Evolutionary conservation across 257 asterid species (phyloP), one percentile per base, ranked within the genome.

Genomic region (Jasminum sambac): DNA sequence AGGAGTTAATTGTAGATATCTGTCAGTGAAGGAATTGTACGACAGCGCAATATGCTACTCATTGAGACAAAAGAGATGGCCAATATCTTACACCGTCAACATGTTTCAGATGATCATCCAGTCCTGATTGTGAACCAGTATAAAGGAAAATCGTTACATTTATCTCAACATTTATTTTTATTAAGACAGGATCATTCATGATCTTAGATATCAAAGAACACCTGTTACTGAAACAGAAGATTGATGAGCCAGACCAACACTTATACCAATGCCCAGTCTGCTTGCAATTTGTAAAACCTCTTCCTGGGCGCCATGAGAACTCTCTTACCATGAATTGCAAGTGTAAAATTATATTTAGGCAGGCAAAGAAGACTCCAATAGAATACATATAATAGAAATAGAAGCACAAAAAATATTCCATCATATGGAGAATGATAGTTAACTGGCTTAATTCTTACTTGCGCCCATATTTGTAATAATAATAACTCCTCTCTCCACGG

Each of bases 401-500:
- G 64, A 70, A 64, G 58, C 39, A 40, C 19, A 52, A 39, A 38
- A 40, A 41, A 50, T 24, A 36, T 2, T 24, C 65, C 74, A 60
- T 8, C 25, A 68, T 55, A 72, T 10, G 40, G 42, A 11, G 72
- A 71, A 71, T 30, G 44, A 57, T 16, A 41, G 37, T 68, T 44
- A 70, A 70, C 43, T 55, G 41, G 48, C 17, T 76, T 11, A 62
- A 66, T 67, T 68, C 96, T 83, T 85, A 95, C 98, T 88, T 58
- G 97, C 99, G 72, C 99, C 98, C 99, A 95, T 91, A 78, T 91
- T 95, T 70, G 99, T 89, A 74, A 95, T 82, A 71, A 95, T 89
- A 83, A 95, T 73, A 72, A 95, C 89, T 17, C 95, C 98, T 80
- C 81, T 88, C 79, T 83, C 88, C 68, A 85, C 80, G 50, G 95